Conservation (phyloP, 1,139 yeast genomes). For the Pichia cactophila region DNA sequence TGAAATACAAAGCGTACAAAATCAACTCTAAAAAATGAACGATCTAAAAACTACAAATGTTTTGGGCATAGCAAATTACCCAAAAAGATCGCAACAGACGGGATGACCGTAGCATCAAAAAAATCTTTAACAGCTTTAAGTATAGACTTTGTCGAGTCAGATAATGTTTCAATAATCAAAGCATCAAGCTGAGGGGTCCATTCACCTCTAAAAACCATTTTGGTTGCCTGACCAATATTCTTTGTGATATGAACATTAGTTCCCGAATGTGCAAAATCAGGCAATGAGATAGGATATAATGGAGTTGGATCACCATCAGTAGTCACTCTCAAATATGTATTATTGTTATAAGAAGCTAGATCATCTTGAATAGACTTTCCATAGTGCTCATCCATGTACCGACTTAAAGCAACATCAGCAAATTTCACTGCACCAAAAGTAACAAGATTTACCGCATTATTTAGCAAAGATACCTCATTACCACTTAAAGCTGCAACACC, state of each 20-base stretch:
- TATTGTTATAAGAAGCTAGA: conserved; percentile 1
- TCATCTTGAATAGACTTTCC: conserved; percentile 3
- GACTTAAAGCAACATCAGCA: conserved; percentile 4
- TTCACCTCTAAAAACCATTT: conserved; percentile 73
- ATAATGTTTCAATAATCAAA: not conserved
- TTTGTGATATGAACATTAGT: conserved; percentile 85
- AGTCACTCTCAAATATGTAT: conserved; percentile 4
- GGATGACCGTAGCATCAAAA: not conserved
- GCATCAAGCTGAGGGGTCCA: conserved; percentile 60
- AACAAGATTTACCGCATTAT: not conserved
- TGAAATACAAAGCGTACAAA: not conserved
- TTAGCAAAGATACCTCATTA: conserved; percentile 1
- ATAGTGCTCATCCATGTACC: conserved; percentile 4
- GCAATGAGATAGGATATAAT: not conserved
- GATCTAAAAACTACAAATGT: not conserved
- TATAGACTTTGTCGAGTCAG: not conserved
- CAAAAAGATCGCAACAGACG: not conserved
- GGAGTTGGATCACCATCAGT: conserved; percentile 6
- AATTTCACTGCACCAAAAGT: conserved; percentile 6
- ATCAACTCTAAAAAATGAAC: not conserved
- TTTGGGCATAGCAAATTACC: conserved; percentile 4
- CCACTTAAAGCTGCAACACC: conserved; percentile 5
- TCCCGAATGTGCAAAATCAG: conserved; percentile 74
- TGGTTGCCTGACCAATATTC: conserved; percentile 87
- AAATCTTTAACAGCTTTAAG: not conserved